Conservation (phyloP, 1,139 yeast species). For the Lizanozyma gosingica region DNA sequence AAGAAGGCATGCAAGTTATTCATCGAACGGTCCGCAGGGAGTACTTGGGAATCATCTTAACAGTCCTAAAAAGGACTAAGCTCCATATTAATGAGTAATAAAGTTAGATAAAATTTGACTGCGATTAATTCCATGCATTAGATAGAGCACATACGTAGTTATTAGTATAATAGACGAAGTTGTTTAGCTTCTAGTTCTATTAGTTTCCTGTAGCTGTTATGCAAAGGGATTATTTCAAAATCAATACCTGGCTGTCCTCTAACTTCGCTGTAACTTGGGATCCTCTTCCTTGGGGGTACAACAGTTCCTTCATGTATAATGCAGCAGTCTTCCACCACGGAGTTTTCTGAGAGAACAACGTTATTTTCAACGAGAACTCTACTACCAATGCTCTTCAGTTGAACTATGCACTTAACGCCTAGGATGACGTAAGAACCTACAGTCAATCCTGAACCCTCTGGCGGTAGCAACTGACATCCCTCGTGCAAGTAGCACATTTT, state of each 20-base stretch:
- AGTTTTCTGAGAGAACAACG: constrained; percentile 30
- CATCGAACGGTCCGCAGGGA: background rate
- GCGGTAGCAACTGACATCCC: constrained; percentile 23
- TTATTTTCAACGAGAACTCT: constrained; percentile 43
- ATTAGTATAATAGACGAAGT: constrained; percentile 17
- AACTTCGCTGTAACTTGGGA: constrained; percentile 56
- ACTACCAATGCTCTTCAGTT: constrained; percentile 47
- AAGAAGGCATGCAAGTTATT: constrained; percentile 2
- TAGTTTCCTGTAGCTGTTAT: constrained; percentile 29
- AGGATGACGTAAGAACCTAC: constrained; percentile 55
- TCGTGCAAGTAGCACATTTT: constrained; percentile 35
- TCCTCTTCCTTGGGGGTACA: constrained; percentile 46
- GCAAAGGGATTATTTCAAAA: constrained; percentile 23
- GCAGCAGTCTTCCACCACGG: constrained; percentile 58
- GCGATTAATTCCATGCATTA: too few species aligned
- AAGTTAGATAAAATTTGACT: too few species aligned
- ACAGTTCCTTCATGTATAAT: constrained; percentile 37
- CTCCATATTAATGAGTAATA: constrained; percentile 6
- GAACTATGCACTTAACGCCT: constrained; percentile 32
- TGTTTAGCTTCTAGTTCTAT: constrained; percentile 35
- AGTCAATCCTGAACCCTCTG: constrained; percentile 24
- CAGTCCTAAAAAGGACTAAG: constrained; percentile 11
- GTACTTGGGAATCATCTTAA: constrained; percentile 12
- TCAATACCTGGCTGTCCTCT: constrained; percentile 27
- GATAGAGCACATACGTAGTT: too few species aligned